Base-by-base conservation (phyloP, 2,329 filamentous ascomycete genomes). In the Furcasterigmium furcatum region DNA sequence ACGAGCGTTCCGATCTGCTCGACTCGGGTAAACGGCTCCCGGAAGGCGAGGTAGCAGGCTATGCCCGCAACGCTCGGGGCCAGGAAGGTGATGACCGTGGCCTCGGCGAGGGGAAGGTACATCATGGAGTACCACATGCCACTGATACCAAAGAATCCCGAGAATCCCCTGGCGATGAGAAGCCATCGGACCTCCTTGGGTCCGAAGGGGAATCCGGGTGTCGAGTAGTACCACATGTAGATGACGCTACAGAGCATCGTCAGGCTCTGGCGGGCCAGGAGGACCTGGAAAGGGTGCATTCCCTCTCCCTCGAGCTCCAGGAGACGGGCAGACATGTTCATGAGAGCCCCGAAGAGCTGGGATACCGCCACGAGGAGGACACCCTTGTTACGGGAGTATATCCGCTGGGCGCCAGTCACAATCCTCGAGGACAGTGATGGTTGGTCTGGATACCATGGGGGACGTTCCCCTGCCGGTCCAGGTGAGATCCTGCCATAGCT, bases 31-130 rank as follows among this genome's bases (percentile, higher is more conserved):
- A 92, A 96, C 0, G 87, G 85, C 55, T 96, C 89, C 43, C 82
- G 79, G 16, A 84, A 67, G 30, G 91, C 67, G 45, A 91, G 71
- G 29, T 87, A 90, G 61, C 90, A 95, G 16, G 87, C 77, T 68
- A 91, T 89, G 46, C 88, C 89, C 18, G 88, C 80, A 6, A 95
- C 74, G 13, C 85, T 85, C 0, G 91, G 91, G 0, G 87, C 81
- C 6, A 96, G 75, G 60, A 96, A 96, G 9, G 89, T 94, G 44
- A 96, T 85, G 27, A 96, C 91, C 0, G 88, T 94, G 3, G 91
- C 90, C 61, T 96, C 91, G 14, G 89, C 87, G 3, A 96, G 76
- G 1, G 89, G 88, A 4, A 96, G 78, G 56, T 95, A 95, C 59
- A 88, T 78, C 46, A 76, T 76, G 10, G 70, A 75, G 52, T 68